Conservation (phyloP, 1,284 basidiomycete species). For the Schizophyllum commune region DNA sequence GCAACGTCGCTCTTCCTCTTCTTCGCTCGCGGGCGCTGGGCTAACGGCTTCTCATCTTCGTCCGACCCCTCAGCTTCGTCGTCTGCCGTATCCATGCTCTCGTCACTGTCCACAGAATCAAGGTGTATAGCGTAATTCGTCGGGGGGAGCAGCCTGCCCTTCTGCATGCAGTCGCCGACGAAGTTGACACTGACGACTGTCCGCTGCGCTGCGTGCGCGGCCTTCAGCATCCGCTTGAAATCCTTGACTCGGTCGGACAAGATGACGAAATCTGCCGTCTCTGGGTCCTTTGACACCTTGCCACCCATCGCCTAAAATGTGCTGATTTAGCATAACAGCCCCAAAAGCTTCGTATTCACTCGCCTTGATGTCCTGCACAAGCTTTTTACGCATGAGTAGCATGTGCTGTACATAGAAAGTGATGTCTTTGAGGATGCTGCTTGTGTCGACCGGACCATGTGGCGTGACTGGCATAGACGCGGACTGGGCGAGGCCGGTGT, state of each 20-base stretch:
- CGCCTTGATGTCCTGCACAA: too few species aligned
- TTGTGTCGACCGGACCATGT: too few species aligned
- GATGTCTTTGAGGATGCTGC: too few species aligned
- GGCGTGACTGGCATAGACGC: too few species aligned
- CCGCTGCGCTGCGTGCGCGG: constrained; percentile 26
- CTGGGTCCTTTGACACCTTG: constrained; percentile 39
- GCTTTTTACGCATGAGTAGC: too few species aligned
- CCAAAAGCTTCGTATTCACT: not conserved
- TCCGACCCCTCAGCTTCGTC: constrained; percentile 1
- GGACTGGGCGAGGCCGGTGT: too few species aligned
- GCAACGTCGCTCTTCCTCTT: not conserved
- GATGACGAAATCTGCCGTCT: constrained; percentile 50
- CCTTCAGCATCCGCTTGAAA: constrained; percentile 38
- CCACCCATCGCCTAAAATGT: constrained; percentile 52
- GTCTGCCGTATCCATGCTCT: not conserved
- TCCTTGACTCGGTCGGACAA: constrained; percentile 41
- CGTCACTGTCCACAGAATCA: not conserved
- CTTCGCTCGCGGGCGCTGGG: not conserved
- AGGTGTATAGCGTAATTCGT: constrained; percentile 27
- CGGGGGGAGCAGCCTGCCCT: constrained; percentile 38
- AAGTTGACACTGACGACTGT: constrained; percentile 43
- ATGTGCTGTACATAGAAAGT: too few species aligned
- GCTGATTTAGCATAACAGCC: not conserved
- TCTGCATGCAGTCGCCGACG: constrained; percentile 44
- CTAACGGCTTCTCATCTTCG: not conserved